Base-by-base conservation (phyloP, 2,329 filamentous ascomycete genomes). In the Fusarium acutatum region DNA sequence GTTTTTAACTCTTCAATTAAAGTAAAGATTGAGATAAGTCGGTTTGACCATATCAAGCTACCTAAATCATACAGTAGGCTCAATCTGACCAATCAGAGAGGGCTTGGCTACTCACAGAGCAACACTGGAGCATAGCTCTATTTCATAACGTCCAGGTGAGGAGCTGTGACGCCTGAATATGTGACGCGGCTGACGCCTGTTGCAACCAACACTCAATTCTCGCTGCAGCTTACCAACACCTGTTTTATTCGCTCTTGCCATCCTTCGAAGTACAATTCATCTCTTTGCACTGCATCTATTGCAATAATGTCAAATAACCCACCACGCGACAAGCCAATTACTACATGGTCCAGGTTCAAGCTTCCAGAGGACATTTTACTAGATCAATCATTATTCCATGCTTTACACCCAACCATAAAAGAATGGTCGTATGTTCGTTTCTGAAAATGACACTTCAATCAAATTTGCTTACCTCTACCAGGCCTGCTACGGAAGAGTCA, bases 391-490 rank as follows among this genome's bases (percentile, higher is more conserved):
- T 52, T 52, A 34, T 52, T 52, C 12, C 47, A 52, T 52, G 30
- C 47, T 7, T 4, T 52, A 4, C 32, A 52, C 2, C 32, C 12
- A 5, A 34, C 30, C 0, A 52, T 0, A 4, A 0, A 52, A 3
- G 8, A 34, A 8, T 52, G 47, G 47, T 0, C n/a, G 35, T n/a
- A 52, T 14, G 47, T 52, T 52, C 4, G 47, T 14, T 7, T 34
- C 9, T 34, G 7, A 0, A 20, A n/a, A 47, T 44, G 3, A 1
- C 26, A 0, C 14, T 22, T 17, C 0, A 9, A 5, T n/a, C 0
- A 22, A 8, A 11, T 4, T 11, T 20, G 0, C 47, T 50, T 0
- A 50, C 17, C 3, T 34, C 4, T 14, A 0, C 4, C 14, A 52
- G 47, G 22, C 3, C 17, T 52, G 47, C 17, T 35, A 35, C 5